These are phyloP conservation scores for Rhizopogon salebrosus DNA, from an alignment of 768 basidiomycete species.

Conservation along the genomic window DNA sequence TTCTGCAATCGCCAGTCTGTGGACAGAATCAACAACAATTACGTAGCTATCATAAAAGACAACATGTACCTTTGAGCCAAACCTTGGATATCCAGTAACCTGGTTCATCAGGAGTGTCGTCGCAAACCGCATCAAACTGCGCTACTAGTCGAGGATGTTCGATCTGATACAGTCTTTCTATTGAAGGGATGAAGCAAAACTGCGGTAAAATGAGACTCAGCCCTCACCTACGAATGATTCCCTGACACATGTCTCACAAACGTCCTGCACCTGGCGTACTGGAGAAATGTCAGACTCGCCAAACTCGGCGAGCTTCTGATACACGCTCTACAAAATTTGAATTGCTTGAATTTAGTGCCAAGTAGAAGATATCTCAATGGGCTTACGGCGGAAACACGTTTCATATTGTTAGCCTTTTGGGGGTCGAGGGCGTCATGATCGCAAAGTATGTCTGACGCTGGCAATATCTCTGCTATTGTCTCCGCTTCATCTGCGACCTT, in stretches of 20 bases:
- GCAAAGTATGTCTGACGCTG: constrained; percentile 52
- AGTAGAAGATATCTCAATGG: neutral
- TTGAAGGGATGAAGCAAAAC: neutral
- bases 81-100: constrained; percentile 73
- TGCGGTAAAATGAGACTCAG: neutral
- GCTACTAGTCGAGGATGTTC: constrained; percentile 61
- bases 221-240: constrained; percentile 51
- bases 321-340: constrained; percentile 14
- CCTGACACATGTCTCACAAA: constrained; percentile 59
- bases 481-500: constrained; percentile 12
- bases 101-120: constrained; percentile 34
- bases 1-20: constrained; percentile 69
- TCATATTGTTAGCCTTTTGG: constrained; percentile 54
- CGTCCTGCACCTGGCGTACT: constrained; percentile 40
- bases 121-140: constrained; percentile 50
- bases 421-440: constrained; percentile 61
- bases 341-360: neutral
- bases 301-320: constrained; percentile 22
- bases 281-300: constrained; percentile 48
- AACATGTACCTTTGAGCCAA: constrained; percentile 66
- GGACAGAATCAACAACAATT: constrained; percentile 3
- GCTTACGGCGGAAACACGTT: constrained; percentile 55
- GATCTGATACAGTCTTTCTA: constrained; percentile 66
- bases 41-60: constrained; percentile 2
- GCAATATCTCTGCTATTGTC: constrained; percentile 15